These are phyloP conservation scores for Phlegmacium glaucopus DNA, from an alignment of 768 basidiomycete species.

Conservation along the genomic window DNA sequence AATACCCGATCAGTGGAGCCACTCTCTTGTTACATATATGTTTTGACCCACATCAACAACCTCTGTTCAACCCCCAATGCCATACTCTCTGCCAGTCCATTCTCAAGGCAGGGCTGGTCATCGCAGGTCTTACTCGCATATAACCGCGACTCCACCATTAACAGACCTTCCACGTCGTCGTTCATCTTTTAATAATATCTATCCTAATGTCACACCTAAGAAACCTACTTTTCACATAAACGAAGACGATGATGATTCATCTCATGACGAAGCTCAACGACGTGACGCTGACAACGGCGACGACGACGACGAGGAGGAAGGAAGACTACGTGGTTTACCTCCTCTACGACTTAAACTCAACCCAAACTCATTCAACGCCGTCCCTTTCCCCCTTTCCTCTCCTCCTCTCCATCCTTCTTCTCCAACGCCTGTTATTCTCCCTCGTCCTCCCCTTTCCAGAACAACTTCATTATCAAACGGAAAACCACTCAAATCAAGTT, in stretches of 20 bases:
- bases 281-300: constrained; percentile 9
- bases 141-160: not conserved
- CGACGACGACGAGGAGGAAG: constrained; percentile 22
- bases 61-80: no score
- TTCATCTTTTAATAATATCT: not conserved
- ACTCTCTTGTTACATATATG: no score
- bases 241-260: constrained; percentile 35
- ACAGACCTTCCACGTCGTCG: not conserved
- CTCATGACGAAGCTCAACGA: constrained; percentile 24
- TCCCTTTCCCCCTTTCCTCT: constrained; percentile 35
- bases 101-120: constrained; percentile 31
- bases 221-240: constrained; percentile 35
- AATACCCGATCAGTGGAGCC: no score
- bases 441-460: constrained; percentile 33
- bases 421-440: constrained; percentile 15
- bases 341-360: constrained; percentile 18
- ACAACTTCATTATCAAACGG: constrained; percentile 52
- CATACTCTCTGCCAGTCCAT: constrained; percentile 18
- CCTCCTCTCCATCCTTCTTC: constrained; percentile 10
- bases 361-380: constrained; percentile 5
- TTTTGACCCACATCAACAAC: no score
- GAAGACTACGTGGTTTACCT: constrained; percentile 10
- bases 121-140: constrained; percentile 32
- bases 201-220: constrained; percentile 5
- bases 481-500: constrained; percentile 81